Conservation (phyloP, 2,329 filamentous ascomycete species). For the Stachybotrys chartarum region DNA sequence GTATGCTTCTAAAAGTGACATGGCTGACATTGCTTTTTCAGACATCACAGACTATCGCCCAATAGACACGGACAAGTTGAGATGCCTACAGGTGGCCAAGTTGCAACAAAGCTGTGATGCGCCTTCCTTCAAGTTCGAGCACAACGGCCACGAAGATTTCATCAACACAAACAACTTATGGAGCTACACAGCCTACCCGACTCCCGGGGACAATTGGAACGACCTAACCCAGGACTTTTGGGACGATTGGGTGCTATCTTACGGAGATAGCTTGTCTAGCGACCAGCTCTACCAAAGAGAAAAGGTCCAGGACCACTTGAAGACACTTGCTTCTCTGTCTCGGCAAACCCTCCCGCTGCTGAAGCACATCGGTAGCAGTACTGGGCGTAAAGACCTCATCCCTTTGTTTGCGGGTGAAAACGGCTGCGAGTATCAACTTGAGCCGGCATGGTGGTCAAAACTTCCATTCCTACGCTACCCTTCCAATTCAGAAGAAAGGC, state of each 20-base stretch:
- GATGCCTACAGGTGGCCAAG: no score
- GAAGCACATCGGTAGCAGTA: not conserved
- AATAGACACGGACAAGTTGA: no score
- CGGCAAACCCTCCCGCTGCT: not conserved
- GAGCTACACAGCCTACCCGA: not conserved
- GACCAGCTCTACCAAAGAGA: not conserved
- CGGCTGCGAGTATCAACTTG: not conserved
- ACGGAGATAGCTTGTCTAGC: not conserved
- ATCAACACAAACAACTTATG: not conserved
- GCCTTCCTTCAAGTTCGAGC: not conserved
- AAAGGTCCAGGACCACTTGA: not conserved
- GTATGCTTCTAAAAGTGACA: no score
- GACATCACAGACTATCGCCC: no score
- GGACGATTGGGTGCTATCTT: not conserved
- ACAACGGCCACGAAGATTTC: not conserved
- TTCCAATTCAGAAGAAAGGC: not conserved
- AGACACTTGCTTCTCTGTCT: not conserved
- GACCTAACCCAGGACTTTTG: not conserved
- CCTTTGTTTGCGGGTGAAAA: not conserved
- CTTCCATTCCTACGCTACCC: not conserved
- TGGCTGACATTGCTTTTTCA: no score
- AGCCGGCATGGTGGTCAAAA: not conserved
- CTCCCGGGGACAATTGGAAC: not conserved
- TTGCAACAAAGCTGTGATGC: no score
- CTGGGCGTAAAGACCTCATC: not conserved